Evolutionary conservation across 192 early-diverging fungal genomes (phyloP).

Genomic region (Dimargaris verticillata): DNA sequence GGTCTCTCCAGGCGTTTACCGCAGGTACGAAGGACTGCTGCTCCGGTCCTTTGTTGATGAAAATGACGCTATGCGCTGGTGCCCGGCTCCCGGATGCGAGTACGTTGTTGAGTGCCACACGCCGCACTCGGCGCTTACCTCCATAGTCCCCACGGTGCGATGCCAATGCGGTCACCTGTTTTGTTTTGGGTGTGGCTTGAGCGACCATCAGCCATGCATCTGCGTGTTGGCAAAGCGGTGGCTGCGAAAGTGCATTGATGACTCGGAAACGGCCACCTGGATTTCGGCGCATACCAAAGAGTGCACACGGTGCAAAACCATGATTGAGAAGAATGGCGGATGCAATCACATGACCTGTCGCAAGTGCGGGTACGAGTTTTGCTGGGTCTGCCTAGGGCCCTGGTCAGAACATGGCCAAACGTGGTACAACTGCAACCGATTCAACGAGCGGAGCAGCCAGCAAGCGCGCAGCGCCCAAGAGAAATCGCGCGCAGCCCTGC

Average conservation of each 20-base stretch:
- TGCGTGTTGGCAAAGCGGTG: conserved; percentile 71
- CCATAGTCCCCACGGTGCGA: conserved; percentile 69
- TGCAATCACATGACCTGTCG: conserved; percentile 99
- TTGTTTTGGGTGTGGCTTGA: conserved; percentile 82
- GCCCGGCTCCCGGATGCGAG: conserved; percentile 89
- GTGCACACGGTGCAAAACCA: conserved; percentile 83
- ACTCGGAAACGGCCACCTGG: conserved; percentile 97
- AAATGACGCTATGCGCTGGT: conserved; percentile 68
- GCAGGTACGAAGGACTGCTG: conserved; percentile 44
- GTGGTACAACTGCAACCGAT: conserved; percentile 98
- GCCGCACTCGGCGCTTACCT: conserved; percentile 39
- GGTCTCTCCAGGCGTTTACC: conserved; percentile 27
- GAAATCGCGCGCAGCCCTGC: conserved; percentile 69
- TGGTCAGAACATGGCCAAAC: conserved; percentile 91
- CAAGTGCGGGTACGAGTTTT: conserved; percentile 95
- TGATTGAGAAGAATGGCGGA: conserved; percentile 99
- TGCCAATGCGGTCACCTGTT: conserved; percentile 68
- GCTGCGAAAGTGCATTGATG: conserved; percentile 93
- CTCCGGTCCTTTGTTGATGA: conserved; percentile 90
- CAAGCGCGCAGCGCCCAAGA: conserved; percentile 77
- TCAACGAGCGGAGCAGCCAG: conserved; percentile 74
- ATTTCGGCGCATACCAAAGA: conserved; percentile 89
- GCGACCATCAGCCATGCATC: conserved; percentile 73
- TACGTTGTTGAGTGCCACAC: conserved; percentile 85
- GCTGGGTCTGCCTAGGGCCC: conserved; percentile 97